Evolutionary conservation across 345 rosid genomes (phyloP).

Genomic region (Salix purpurea): DNA sequence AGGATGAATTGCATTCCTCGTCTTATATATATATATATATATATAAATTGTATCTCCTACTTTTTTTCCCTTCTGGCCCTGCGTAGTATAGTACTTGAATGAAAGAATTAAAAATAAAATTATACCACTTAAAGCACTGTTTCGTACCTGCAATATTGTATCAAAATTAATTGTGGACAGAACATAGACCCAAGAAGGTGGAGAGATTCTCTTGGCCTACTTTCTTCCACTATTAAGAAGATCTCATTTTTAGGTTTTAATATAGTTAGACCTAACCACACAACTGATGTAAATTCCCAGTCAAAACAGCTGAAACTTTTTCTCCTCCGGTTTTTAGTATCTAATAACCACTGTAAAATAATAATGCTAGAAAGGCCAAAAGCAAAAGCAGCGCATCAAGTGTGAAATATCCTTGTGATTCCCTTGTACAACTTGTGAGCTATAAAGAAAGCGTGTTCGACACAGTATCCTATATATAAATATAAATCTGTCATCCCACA

Average conservation of each 20-base stretch:
- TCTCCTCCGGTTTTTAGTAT: not conserved
- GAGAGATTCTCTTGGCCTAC: slow-evolving; percentile 4
- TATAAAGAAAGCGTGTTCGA: too few species aligned
- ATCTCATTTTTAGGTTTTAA: not conserved
- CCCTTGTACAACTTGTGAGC: not conserved
- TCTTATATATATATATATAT: too few species aligned
- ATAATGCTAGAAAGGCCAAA: not conserved
- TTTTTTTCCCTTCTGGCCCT: not conserved
- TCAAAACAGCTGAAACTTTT: not conserved
- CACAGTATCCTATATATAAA: not conserved
- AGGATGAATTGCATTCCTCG: too few species aligned
- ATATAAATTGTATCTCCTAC: not conserved
- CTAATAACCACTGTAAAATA: not conserved
- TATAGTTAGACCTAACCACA: not conserved
- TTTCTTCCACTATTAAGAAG: not conserved
- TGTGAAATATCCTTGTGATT: slow-evolving; percentile 3
- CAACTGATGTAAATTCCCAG: not conserved
- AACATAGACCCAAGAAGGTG: slow-evolving; percentile 8
- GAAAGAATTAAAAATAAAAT: not conserved
- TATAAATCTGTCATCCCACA: not conserved
- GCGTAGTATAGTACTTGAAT: not conserved
- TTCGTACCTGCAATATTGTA: not conserved
- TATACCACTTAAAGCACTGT: not conserved
- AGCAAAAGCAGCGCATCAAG: not conserved
- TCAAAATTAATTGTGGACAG: not conserved